phyloP scores from a whole-genome alignment of 768 basidiomycete genomes.

The Daedalea quercina region DNA sequence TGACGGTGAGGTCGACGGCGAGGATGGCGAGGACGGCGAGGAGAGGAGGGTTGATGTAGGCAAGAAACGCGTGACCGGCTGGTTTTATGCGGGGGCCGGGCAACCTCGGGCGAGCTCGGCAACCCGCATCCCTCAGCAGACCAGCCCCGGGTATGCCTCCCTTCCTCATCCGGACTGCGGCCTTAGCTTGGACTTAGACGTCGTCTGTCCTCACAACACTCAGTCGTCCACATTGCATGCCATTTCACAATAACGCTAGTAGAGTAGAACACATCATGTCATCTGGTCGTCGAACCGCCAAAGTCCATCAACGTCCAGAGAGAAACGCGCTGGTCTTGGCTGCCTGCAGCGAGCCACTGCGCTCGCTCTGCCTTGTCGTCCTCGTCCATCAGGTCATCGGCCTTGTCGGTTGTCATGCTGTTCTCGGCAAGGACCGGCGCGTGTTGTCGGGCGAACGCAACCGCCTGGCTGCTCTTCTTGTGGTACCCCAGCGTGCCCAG shows the following conservation, averaged over 20 bases:
- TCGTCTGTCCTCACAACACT: too few species aligned
- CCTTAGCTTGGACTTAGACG: too few species aligned
- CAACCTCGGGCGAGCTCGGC: slow-evolving; percentile 9
- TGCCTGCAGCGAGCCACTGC: slow-evolving; percentile 20
- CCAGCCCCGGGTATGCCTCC: too few species aligned
- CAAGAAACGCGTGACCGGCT: slow-evolving; percentile 1
- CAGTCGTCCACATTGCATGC: too few species aligned
- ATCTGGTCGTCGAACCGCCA: neutral
- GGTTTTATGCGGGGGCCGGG: slow-evolving; percentile 12
- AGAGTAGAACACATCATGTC: too few species aligned
- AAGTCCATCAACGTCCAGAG: slow-evolving; percentile 22
- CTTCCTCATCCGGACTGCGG: too few species aligned
- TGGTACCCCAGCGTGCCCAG: slow-evolving; percentile 85
- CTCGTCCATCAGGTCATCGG: slow-evolving; percentile 18
- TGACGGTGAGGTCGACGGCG: slow-evolving; percentile 2
- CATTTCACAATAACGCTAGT: too few species aligned
- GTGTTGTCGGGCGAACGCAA: slow-evolving; percentile 52
- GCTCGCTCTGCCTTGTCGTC: slow-evolving; percentile 17
- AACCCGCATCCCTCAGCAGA: too few species aligned
- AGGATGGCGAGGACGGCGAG: slow-evolving; percentile 4
- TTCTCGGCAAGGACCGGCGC: slow-evolving; percentile 1
- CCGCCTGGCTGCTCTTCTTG: slow-evolving; percentile 65
- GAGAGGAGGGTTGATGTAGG: slow-evolving; percentile 7
- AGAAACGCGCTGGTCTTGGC: slow-evolving; percentile 21
- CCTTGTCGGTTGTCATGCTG: neutral